A percentile compares a stretch with the other conserved stretches of the same genome.
phyloP scores from a whole-genome alignment of 345 rosid genomes.

The Cardamine chenopodiifolia region DNA sequence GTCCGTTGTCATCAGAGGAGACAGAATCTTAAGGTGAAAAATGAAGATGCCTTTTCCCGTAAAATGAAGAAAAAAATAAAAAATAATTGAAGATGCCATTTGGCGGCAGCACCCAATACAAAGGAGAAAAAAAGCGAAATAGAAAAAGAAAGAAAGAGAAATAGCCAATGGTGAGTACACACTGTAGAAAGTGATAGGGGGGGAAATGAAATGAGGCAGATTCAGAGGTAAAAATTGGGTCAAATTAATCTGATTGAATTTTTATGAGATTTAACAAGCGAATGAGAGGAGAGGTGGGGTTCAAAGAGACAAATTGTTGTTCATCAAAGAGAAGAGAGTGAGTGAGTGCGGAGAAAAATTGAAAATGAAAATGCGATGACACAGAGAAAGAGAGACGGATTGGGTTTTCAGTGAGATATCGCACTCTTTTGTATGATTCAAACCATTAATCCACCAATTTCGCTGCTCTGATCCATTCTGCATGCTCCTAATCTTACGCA shows the following conservation, averaged over 20 bases:
- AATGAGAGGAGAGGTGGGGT: conserved; percentile 12
- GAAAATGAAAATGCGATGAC: conserved; percentile 37
- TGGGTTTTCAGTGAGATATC: conserved; percentile 28
- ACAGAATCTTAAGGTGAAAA: conserved; percentile 24
- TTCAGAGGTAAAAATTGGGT: conserved; percentile 29
- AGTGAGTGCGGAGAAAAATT: conserved; percentile 41
- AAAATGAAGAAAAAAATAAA: no score
- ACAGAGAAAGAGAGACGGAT: conserved; percentile 8
- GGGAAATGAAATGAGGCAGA: conserved; percentile 11
- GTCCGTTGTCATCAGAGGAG: conserved; percentile 29
- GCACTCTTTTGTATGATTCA: conserved; percentile 24
- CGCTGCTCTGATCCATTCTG: conserved; percentile 27
- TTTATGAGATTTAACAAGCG: conserved; percentile 9
- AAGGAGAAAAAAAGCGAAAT: no score
- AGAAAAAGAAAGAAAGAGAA: neutral
- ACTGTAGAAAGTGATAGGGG: conserved; percentile 25
- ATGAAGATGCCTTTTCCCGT: conserved; percentile 16
- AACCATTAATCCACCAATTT: neutral
- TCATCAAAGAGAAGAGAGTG: conserved; percentile 9
- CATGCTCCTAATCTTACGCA: conserved; percentile 38
- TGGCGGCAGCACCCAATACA: conserved; percentile 20
- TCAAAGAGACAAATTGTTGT: conserved; percentile 12
- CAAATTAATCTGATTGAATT: neutral
- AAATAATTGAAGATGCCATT: no score
- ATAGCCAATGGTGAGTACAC: conserved; percentile 20